These are phyloP conservation scores for Geoglossum cookeanum DNA, from an alignment of 2,329 filamentous ascomycete genomes.

Conservation along the genomic window DNA sequence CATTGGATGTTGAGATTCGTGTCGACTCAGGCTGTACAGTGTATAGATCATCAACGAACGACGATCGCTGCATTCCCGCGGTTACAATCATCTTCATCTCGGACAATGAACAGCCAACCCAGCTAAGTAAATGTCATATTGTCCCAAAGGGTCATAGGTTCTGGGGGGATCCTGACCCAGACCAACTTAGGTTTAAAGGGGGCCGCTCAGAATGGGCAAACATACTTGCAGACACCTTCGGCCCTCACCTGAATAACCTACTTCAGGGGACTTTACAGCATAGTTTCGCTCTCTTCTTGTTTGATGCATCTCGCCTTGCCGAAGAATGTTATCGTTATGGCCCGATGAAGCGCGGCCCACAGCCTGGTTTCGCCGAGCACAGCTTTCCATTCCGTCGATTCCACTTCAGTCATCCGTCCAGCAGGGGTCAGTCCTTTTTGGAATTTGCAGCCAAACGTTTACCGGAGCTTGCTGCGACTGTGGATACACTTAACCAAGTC, in stretches of 20 bases:
- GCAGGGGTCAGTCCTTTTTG: background rate
- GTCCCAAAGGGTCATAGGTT: background rate
- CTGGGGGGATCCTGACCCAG: background rate
- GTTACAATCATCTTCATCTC: background rate
- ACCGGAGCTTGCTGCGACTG: background rate
- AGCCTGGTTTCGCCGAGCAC: too few relatives aligned
- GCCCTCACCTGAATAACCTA: background rate
- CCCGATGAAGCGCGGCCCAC: too few relatives aligned
- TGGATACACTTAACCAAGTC: background rate
- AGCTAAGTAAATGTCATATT: background rate
- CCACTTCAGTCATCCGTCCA: background rate
- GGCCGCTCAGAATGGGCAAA: background rate
- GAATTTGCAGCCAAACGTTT: background rate
- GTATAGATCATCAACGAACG: background rate
- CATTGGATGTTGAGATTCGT: conserved; percentile 6
- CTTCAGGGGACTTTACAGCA: too few relatives aligned
- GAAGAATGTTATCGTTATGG: too few relatives aligned
- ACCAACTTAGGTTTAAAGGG: background rate
- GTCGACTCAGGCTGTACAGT: background rate
- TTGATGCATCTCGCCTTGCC: too few relatives aligned
- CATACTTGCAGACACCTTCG: background rate
- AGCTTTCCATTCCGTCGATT: background rate
- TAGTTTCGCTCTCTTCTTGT: too few relatives aligned
- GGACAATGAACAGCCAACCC: too few relatives aligned
- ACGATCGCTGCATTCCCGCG: background rate